These are phyloP conservation scores for Rhexocercosporidium sp. DNA, from an alignment of 2,329 filamentous ascomycete genomes.

Conservation along the genomic window DNA sequence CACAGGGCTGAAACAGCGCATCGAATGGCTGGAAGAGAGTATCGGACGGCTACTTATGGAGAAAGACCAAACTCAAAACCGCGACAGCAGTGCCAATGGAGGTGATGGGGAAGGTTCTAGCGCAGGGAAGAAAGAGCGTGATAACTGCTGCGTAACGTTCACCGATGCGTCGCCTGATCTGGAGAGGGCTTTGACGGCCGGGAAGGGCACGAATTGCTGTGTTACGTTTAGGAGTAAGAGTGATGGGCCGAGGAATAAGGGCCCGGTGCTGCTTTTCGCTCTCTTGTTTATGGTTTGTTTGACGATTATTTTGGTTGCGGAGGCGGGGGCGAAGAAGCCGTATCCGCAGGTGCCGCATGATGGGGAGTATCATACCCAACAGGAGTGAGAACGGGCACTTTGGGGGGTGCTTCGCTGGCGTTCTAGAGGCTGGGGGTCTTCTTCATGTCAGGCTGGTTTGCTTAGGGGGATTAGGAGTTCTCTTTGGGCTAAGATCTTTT, in stretches of 20 bases:
- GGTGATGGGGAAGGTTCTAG: not conserved
- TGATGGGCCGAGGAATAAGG: not conserved
- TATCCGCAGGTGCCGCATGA: not conserved
- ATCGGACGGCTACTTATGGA: conserved; percentile 36
- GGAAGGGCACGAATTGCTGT: conserved; percentile 33
- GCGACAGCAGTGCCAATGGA: not conserved
- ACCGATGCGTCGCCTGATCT: conserved; percentile 35
- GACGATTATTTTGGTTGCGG: conserved; percentile 15
- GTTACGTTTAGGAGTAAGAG: conserved; percentile 26
- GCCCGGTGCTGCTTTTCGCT: conserved; percentile 9
- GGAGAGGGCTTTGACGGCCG: conserved; percentile 25
- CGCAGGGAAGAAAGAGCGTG: conserved; percentile 2
- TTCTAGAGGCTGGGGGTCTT: not conserved
- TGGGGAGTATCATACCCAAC: not conserved
- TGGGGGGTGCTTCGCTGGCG: not conserved
- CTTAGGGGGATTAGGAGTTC: conserved; percentile 7
- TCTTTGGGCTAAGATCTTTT: conserved; percentile 7
- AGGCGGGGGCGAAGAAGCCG: not conserved
- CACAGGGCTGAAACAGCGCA: conserved; percentile 31
- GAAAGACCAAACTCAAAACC: conserved; percentile 8
- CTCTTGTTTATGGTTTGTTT: conserved; percentile 16
- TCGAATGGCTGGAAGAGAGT: conserved; percentile 38
- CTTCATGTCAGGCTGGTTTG: not conserved
- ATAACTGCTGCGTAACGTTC: conserved; percentile 39
- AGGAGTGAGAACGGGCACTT: not conserved